These are phyloP conservation scores for Amaranthus tricolor DNA, from an alignment of 179 eudicot species.

Conservation along the genomic window DNA sequence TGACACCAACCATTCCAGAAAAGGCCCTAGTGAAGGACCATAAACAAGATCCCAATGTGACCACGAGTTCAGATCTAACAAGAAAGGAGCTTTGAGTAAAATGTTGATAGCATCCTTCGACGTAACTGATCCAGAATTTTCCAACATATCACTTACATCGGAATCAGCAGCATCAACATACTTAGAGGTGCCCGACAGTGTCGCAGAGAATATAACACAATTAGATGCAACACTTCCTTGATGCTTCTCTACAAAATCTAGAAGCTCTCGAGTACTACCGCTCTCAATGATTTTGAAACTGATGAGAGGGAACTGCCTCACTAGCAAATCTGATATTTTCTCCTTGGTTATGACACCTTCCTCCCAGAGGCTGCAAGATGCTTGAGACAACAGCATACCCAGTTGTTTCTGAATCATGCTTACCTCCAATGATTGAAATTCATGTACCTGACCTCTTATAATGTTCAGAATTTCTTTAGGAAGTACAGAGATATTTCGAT, in stretches of 20 bases:
- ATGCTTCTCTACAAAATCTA: slow-evolving; percentile 34
- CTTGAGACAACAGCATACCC: slow-evolving; percentile 67
- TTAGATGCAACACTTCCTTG: slow-evolving; percentile 34
- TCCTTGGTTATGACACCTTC: slow-evolving; percentile 48
- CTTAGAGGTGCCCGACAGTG: slow-evolving; percentile 42
- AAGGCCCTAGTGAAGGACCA: slow-evolving; percentile 89
- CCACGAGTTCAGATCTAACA: slow-evolving; percentile 69
- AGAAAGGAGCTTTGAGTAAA: slow-evolving; percentile 72
- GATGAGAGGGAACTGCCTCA: slow-evolving; percentile 68
- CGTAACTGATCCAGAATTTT: slow-evolving; percentile 36
- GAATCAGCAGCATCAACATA: slow-evolving; percentile 24
- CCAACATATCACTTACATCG: slow-evolving; percentile 27
- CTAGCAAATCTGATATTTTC: slow-evolving; percentile 53
- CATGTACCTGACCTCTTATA: slow-evolving; percentile 35
- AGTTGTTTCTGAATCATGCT: slow-evolving; percentile 63
- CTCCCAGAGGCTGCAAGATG: slow-evolving; percentile 54
- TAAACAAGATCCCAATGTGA: slow-evolving; percentile 77
- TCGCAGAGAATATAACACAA: slow-evolving; percentile 65
- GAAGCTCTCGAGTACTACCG: slow-evolving; percentile 35
- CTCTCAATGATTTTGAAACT: slow-evolving; percentile 43
- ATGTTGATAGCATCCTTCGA: slow-evolving; percentile 63
- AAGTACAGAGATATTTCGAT: slow-evolving; percentile 45
- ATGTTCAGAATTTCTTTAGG: slow-evolving; percentile 46
- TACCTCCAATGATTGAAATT: slow-evolving; percentile 48
- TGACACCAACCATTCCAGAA: slow-evolving; percentile 65